Evolutionary conservation across 1,139 yeast species (phyloP).

Genomic region (Suhomyces anneliseae): DNA sequence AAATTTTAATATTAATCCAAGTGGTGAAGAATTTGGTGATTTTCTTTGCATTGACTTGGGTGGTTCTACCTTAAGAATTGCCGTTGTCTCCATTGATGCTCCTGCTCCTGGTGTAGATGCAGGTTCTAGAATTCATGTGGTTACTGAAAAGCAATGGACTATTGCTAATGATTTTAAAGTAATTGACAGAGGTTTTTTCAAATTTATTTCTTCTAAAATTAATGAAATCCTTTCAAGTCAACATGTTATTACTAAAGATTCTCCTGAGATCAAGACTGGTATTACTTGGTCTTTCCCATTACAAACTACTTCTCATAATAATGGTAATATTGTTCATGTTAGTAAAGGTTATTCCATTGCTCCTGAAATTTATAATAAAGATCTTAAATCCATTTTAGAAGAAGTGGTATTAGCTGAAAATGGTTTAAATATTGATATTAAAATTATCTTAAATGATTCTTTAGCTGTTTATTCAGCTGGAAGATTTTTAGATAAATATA

Average conservation of each 20-base stretch:
- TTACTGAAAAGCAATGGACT: constrained; percentile 42
- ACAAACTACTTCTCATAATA: constrained; percentile 42
- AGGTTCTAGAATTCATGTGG: constrained; percentile 23
- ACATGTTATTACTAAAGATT: constrained; percentile 18
- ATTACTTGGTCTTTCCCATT: constrained; percentile 64
- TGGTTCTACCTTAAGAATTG: constrained; percentile 53
- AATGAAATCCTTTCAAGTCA: constrained; percentile 32
- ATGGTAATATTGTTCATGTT: constrained; percentile 46
- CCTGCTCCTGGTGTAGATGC: neutral
- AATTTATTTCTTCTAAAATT: constrained; percentile 38
- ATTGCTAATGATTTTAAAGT: constrained; percentile 39
- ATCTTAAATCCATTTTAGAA: constrained; percentile 46
- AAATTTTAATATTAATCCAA: constrained; percentile 41
- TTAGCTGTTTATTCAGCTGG: constrained; percentile 52
- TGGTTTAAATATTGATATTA: constrained; percentile 30
- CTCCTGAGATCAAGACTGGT: constrained; percentile 37
- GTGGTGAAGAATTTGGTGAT: constrained; percentile 44
- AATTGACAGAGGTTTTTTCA: constrained; percentile 42
- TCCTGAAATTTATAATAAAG: constrained; percentile 39
- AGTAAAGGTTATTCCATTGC: constrained; percentile 53
- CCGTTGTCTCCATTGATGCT: constrained; percentile 39
- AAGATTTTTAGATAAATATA: constrained; percentile 35
- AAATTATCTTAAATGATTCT: constrained; percentile 43
- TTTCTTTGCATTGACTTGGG: constrained; percentile 54
- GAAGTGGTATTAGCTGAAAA: constrained; percentile 23